Base-by-base conservation (phyloP, 371 early-diverging fungal genomes). In the Mortierella polycephala region DNA sequence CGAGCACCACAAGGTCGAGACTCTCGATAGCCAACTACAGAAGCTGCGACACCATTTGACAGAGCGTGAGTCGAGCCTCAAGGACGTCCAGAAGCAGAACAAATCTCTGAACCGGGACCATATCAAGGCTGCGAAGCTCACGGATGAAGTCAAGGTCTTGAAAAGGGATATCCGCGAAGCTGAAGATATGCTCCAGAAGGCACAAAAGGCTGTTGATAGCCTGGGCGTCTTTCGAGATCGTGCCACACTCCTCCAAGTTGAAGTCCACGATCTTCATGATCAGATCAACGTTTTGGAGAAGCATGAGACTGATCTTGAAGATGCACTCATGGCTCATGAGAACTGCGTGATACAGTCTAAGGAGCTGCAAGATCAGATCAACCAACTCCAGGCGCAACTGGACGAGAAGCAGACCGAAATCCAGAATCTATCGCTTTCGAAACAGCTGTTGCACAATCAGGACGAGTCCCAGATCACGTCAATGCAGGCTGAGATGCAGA, bases 231-330 rank as follows among this genome's bases (percentile, higher is more conserved):
- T 41, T 49, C 57, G 59, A 10, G 58, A 64, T 21, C 64, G 53
- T 11, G 71, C 64, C 5, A 23, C 64, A 9, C 50, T 58, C 0
- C 37, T 70, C 2, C 54, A 63, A 14, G 55, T 62, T 3, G 64
- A 64, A 5, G 71, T 70, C 12, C 23, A 58, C 20, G 60, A 64
- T 21, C 50, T 70, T 1, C 59, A 52, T 10, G 71, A 70, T 30
- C 59, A 70, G 23, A 41, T 70, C 42, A 45, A 37, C 11, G 59
- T 58, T 4, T 53, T 58, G 0, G 71, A 70, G 60, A 70, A 64
- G 59, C 71, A 70, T 20, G 54, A 63, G 20, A 49, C 64, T 7
- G 64, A 70, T 42, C 55, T 70, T 5, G 71, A 70, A 49, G 30
- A 64, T 13, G 64, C 64, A 1, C 20, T 70, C 54, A 59, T 70